These are phyloP conservation scores for Hemisphaericaspora subhashii DNA, from an alignment of 1,139 yeast species.

Conservation along the genomic window DNA sequence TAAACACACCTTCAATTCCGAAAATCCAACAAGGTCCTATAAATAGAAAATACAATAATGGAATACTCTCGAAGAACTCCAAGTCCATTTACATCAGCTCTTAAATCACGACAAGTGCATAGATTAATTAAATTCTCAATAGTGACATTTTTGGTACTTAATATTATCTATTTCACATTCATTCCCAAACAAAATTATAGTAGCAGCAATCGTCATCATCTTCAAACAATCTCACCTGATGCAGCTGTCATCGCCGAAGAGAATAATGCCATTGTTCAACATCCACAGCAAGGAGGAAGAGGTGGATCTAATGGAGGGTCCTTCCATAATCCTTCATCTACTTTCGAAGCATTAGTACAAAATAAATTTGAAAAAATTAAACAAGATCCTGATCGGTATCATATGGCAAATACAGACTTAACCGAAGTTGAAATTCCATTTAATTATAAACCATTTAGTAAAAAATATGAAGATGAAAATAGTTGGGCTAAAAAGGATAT, in stretches of 20 bases:
- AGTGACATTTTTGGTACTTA: background rate
- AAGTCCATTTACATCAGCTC: background rate
- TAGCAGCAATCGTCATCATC: background rate
- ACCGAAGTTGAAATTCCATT: constrained; percentile 17
- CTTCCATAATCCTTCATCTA: background rate
- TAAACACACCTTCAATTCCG: no score
- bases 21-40: no score
- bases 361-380: constrained; percentile 15
- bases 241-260: background rate
- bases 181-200: background rate
- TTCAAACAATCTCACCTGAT: background rate
- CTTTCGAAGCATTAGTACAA: background rate
- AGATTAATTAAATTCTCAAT: background rate
- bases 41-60: background rate
- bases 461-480: constrained; percentile 11
- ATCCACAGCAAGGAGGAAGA: background rate
- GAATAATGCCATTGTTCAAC: background rate
- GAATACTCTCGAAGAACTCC: constrained; percentile 1
- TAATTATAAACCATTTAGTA: constrained; percentile 14
- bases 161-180: constrained; percentile 1
- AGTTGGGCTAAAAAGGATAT: constrained; percentile 17
- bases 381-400: constrained; percentile 17
- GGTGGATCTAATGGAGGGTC: background rate
- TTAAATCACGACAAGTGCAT: constrained; percentile 3
- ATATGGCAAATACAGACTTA: constrained; percentile 22